Conservation (phyloP, 73 alveolate genomes). For the Tetrahymena elliotti region DNA sequence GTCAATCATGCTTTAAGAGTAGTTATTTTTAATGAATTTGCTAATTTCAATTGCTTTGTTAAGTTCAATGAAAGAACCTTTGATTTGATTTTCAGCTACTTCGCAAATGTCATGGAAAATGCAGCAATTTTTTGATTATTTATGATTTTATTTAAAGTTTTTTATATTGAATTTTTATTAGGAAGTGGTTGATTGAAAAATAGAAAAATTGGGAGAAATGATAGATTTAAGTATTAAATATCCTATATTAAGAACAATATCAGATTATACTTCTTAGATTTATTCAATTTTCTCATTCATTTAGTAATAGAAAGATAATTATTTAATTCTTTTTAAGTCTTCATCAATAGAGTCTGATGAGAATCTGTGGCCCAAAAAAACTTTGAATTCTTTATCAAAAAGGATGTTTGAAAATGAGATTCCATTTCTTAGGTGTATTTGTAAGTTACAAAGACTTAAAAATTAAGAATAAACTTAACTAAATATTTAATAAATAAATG, state of each 20-base stretch:
- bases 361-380: background rate
- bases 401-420: background rate
- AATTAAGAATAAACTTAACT: background rate
- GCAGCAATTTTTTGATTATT: background rate
- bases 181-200: background rate
- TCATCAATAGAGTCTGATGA: background rate
- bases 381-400: background rate
- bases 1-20: background rate
- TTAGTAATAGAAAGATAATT: background rate
- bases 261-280: background rate
- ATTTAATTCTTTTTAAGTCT: background rate
- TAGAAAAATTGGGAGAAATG: background rate
- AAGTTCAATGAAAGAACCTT: background rate
- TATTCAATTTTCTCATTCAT: background rate
- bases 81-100: background rate
- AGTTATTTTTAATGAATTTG: background rate
- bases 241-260: background rate
- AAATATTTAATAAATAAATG: background rate
- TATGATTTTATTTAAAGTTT: background rate
- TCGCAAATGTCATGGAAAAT: background rate
- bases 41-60: background rate
- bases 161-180: background rate
- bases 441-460: background rate
- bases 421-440: background rate
- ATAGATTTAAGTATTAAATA: background rate